These are phyloP conservation scores for Lactifluus subvellereus DNA, from an alignment of 768 basidiomycete genomes.

Conservation along the genomic window DNA sequence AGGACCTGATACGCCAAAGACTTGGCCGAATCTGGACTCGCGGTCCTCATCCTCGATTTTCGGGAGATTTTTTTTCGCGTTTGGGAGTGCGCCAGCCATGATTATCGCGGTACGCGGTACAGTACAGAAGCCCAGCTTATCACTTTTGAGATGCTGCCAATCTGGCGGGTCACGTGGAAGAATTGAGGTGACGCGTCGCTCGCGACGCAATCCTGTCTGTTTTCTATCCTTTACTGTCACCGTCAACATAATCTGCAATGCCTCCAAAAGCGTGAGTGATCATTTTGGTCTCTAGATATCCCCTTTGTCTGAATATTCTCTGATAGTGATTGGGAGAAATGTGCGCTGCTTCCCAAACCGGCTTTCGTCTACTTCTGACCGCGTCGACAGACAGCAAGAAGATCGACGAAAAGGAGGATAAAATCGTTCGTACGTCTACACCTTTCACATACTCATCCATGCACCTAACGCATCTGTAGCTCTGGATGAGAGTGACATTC, in stretches of 20 bases:
- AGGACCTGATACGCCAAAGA: slow-evolving; percentile 95
- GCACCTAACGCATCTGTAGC: slow-evolving; percentile 41
- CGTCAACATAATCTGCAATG: slow-evolving; percentile 46
- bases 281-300: not conserved
- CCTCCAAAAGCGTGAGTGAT: slow-evolving; percentile 89
- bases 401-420: slow-evolving; percentile 80
- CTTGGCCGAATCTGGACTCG: slow-evolving; percentile 81
- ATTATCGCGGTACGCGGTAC: slow-evolving; percentile 11
- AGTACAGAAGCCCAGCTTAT: not conserved
- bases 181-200: slow-evolving; percentile 33
- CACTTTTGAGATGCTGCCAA: slow-evolving; percentile 3
- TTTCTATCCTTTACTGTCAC: slow-evolving; percentile 19
- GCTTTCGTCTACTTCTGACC: slow-evolving; percentile 4
- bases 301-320: slow-evolving; percentile 13
- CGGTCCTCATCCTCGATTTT: slow-evolving; percentile 89
- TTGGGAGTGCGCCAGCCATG: slow-evolving; percentile 92
- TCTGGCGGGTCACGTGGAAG: slow-evolving; percentile 15
- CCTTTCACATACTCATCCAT: not conserved
- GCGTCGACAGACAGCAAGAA: slow-evolving; percentile 68
- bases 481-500: slow-evolving; percentile 96
- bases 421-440: slow-evolving; percentile 56
- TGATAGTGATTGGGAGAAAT: slow-evolving; percentile 96
- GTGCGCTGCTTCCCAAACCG: slow-evolving; percentile 40
- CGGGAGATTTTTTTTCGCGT: slow-evolving; percentile 80
- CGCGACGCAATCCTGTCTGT: no score